Base-by-base conservation (phyloP, 2,329 filamentous ascomycete genomes). In the Drechslerella stenobrocha region DNA sequence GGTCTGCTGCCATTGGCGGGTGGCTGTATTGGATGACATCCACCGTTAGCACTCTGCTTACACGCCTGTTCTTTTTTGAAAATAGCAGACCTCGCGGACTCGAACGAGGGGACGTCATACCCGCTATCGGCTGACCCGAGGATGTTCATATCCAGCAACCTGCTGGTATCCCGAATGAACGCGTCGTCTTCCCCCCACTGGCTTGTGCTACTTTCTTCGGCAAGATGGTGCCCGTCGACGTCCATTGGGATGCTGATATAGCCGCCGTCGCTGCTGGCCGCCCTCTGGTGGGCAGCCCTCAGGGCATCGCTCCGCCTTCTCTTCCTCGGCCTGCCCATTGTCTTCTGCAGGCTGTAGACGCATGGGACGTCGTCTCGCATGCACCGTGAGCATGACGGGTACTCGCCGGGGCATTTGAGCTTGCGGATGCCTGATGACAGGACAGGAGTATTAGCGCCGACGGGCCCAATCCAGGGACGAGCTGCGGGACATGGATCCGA, bases 241-340 rank as follows among this genome's bases (percentile, higher is more conserved):
- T 59, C 55, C 26, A 35, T 15, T 26, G 48, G 34, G 18, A 53
- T 52, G 34, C 23, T 51, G 42, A 59, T 55, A 37, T 60, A 67
- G 20, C 32, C 37, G 44, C 32, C 42, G 13, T 59, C 55, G 15
- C 50, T 35, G 11, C 56, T 60, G 35, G 7, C 32, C 28, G 4
- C 30, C 9, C 8, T 55, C 20, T 5, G 50, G 15, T 67, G 63
- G 34, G 58, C 52, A 13, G 63, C 63, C 45, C 63, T 23, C 3
- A 67, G 50, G 8, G 63, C 63, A 23, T 67, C 63, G 42, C 63
- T 67, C 53, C 75, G 75, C 34, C 76, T 79, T 60, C 82, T 78
- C 75, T 87, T 87, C 57, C 83, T 78, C 20, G 84, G 84, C 40
- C 84, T 79, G 2, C 84, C 84, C 84, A 87, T 87, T 37, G 78